phyloP scores from a whole-genome alignment of 176 grass and related monocot genomes.

The Musa acuminata region DNA sequence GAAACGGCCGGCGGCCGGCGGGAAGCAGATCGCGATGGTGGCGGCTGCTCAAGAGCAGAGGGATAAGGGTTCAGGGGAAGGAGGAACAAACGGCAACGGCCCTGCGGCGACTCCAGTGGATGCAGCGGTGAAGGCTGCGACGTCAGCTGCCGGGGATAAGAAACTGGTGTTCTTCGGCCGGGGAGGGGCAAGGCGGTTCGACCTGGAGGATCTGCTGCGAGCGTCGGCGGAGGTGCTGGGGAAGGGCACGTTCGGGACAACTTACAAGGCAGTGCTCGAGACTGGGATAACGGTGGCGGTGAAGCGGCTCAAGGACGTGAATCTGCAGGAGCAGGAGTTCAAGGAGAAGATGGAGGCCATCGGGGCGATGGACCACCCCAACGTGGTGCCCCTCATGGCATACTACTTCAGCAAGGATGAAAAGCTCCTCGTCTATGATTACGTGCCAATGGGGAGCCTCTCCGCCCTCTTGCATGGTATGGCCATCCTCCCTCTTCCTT shows the following conservation, averaged over 20 bases:
- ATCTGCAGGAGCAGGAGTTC: slow-evolving; percentile 9
- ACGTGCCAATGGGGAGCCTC: slow-evolving; percentile 15
- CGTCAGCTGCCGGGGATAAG: background rate
- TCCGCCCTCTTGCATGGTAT: slow-evolving; percentile 15
- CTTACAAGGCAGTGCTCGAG: slow-evolving; percentile 17
- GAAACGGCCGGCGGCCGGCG: background rate
- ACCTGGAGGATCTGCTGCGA: slow-evolving; percentile 10
- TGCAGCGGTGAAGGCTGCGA: background rate
- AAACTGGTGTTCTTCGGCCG: slow-evolving; percentile 13
- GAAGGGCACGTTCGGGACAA: slow-evolving; percentile 15
- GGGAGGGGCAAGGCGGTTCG: slow-evolving; percentile 1
- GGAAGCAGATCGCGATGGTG: background rate
- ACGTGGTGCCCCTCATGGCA: slow-evolving; percentile 13
- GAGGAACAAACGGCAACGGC: background rate
- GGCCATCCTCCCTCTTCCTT: background rate
- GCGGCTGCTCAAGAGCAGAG: background rate
- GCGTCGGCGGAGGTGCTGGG: slow-evolving; percentile 15
- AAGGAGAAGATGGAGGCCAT: slow-evolving; percentile 13
- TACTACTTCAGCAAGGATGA: slow-evolving; percentile 1
- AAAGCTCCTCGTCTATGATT: too few species aligned
- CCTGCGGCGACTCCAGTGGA: background rate
- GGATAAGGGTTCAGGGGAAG: background rate
- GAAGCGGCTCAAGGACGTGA: slow-evolving; percentile 18
- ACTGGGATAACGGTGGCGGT: slow-evolving; percentile 3
- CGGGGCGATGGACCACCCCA: slow-evolving; percentile 13